phyloP scores from a whole-genome alignment of 2,329 filamentous ascomycete genomes.

The Orbilia quercus region DNA sequence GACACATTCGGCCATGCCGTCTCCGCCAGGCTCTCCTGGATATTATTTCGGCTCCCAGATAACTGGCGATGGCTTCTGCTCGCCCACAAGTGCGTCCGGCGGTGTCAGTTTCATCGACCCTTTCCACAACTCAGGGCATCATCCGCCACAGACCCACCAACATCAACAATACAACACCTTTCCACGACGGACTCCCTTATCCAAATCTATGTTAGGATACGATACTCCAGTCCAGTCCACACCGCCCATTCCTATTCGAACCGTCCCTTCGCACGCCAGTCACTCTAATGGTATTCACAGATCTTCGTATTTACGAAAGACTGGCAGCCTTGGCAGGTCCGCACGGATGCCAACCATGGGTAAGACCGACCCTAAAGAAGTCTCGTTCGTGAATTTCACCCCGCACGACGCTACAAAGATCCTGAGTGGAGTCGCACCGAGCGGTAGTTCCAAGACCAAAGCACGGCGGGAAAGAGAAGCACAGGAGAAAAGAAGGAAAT shows the following conservation, averaged over 20 bases:
- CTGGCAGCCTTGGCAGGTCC: conserved; percentile 56
- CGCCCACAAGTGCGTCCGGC: conserved; percentile 27
- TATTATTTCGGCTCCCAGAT: conserved; percentile 50
- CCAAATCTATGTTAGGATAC: conserved; percentile 52
- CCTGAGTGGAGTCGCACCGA: conserved; percentile 89
- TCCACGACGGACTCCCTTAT: conserved; percentile 43
- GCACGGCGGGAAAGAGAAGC: conserved; percentile 90
- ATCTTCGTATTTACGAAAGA: conserved; percentile 49
- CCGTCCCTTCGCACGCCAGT: conserved; percentile 43
- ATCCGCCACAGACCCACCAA: conserved; percentile 39
- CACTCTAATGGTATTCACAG: conserved; percentile 46
- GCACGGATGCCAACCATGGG: conserved; percentile 51
- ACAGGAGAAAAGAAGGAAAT: conserved; percentile 75
- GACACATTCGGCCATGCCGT: conserved; percentile 51
- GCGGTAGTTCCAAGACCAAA: conserved; percentile 92
- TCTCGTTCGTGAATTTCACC: conserved; percentile 89
- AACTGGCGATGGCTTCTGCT: conserved; percentile 41
- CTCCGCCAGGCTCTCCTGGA: conserved; percentile 49
- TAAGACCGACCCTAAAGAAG: conserved; percentile 60
- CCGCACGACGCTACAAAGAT: conserved; percentile 80
- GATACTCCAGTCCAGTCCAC: conserved; percentile 44
- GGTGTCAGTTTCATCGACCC: conserved; percentile 54
- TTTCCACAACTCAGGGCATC: conserved; percentile 54
- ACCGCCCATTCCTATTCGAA: conserved; percentile 51
- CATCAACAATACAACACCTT: conserved; percentile 55